phyloP scores from a whole-genome alignment of 73 alveolate species.

The Uronychia setigera region DNA sequence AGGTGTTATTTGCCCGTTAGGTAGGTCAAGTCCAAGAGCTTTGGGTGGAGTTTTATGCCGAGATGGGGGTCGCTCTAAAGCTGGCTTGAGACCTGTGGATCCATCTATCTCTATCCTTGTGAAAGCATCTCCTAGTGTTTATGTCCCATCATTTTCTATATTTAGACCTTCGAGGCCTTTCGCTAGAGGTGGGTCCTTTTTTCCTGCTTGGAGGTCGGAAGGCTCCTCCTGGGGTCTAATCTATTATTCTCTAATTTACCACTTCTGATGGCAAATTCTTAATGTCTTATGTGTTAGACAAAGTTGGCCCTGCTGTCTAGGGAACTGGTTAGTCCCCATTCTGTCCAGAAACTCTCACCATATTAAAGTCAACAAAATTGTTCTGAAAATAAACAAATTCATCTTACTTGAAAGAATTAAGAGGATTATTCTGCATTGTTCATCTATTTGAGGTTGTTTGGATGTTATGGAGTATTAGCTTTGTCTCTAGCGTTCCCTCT shows the following conservation, averaged over 20 bases:
- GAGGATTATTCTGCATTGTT: too few species aligned
- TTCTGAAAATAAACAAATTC: too few species aligned
- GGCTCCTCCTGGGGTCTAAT: too few species aligned
- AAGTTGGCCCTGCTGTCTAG: too few species aligned
- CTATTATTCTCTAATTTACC: too few species aligned
- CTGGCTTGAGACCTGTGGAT: neutral
- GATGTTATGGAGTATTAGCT: neutral
- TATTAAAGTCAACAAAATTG: too few species aligned
- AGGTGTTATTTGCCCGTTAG: neutral
- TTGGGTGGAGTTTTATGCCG: neutral
- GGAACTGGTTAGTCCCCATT: too few species aligned
- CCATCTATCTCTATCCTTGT: neutral
- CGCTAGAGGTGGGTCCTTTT: neutral
- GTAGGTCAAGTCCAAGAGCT: neutral
- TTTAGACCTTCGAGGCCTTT: neutral
- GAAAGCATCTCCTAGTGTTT: neutral
- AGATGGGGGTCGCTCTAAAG: neutral
- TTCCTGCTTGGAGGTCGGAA: neutral
- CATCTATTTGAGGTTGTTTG: too few species aligned
- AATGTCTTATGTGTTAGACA: too few species aligned
- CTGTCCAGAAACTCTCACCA: too few species aligned
- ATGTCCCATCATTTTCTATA: neutral
- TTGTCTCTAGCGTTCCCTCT: neutral
- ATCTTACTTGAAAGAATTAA: too few species aligned
- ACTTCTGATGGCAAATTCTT: too few species aligned